Conservation (phyloP, 768 basidiomycete genomes). For the Punctularia strigosozonata region DNA sequence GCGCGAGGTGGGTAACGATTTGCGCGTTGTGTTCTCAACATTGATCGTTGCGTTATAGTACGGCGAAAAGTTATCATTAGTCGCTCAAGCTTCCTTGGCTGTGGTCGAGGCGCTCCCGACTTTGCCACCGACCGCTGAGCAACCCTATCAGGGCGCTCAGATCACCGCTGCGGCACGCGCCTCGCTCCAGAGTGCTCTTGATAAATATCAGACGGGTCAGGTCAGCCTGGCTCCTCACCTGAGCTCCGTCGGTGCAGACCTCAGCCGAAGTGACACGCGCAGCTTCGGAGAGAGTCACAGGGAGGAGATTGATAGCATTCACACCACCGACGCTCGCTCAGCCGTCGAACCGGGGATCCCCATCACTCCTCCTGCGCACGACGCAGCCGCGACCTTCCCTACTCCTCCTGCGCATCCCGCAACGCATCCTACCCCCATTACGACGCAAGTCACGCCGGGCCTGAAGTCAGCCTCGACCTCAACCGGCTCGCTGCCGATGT, state of each 20-base stretch:
- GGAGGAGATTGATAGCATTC: slow-evolving; percentile 52
- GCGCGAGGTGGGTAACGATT: slow-evolving; percentile 43
- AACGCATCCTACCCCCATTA: slow-evolving; percentile 4
- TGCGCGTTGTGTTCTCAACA: slow-evolving; percentile 6
- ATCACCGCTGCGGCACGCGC: slow-evolving; percentile 61
- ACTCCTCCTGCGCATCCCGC: slow-evolving; percentile 5
- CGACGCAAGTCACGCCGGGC: slow-evolving; percentile 2
- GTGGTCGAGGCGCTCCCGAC: slow-evolving; percentile 52
- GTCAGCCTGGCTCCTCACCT: slow-evolving; percentile 37
- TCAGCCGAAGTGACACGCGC: slow-evolving; percentile 60
- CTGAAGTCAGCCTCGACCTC: slow-evolving; percentile 2
- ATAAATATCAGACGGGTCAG: slow-evolving; percentile 64
- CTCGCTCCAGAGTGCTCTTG: slow-evolving; percentile 65
- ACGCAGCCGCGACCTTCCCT: slow-evolving; percentile 3
- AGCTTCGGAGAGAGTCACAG: slow-evolving; percentile 84
- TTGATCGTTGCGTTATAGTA: slow-evolving; percentile 32
- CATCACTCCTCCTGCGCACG: slow-evolving; percentile 23
- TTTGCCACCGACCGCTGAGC: slow-evolving; percentile 44
- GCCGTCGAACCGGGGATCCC: slow-evolving; percentile 24
- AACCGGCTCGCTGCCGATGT: slow-evolving; percentile 5
- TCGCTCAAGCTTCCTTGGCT: slow-evolving; percentile 59
- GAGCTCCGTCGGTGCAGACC: slow-evolving; percentile 35
- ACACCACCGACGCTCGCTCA: slow-evolving; percentile 16
- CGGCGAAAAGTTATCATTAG: slow-evolving; percentile 65
- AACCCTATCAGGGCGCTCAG: slow-evolving; percentile 51